A percentile compares a stretch with the other conserved stretches of the same genome.
Evolutionary conservation across 2,329 filamentous ascomycete genomes (phyloP).

Genomic region (Stylonectria norvegica): DNA sequence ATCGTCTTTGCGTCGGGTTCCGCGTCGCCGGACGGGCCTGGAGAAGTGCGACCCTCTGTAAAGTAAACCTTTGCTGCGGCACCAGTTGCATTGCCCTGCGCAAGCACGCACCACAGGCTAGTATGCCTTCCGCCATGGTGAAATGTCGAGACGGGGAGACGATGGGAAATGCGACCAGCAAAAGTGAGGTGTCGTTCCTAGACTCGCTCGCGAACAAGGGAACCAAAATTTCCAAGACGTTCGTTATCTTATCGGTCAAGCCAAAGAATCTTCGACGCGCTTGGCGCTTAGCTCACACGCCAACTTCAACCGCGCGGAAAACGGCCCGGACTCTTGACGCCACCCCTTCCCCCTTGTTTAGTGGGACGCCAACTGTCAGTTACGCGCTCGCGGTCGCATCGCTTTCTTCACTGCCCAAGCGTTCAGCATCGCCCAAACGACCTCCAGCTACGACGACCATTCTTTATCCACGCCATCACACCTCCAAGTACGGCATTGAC

Average conservation of each 20-base stretch:
- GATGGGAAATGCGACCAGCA: neutral
- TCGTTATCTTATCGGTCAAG: slow-evolving; percentile 26
- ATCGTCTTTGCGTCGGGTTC: too few relatives aligned
- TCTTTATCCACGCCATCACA: neutral
- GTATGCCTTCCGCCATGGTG: slow-evolving; percentile 27
- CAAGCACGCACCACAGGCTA: slow-evolving; percentile 27
- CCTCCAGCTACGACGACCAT: neutral
- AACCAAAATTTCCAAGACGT: slow-evolving; percentile 10
- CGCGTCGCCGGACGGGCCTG: slow-evolving; percentile 3
- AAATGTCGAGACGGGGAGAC: neutral
- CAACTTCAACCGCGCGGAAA: slow-evolving; percentile 9
- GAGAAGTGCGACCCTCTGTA: slow-evolving; percentile 8
- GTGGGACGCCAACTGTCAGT: slow-evolving; percentile 10
- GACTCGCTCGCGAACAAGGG: too few relatives aligned
- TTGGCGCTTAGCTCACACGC: neutral
- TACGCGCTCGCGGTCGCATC: slow-evolving; percentile 26
- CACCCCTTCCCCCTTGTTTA: slow-evolving; percentile 15
- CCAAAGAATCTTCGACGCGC: too few relatives aligned
- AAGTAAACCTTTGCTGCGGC: slow-evolving; percentile 7
- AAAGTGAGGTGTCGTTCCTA: neutral
- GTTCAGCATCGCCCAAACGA: too few relatives aligned
- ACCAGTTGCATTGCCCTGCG: slow-evolving; percentile 22
- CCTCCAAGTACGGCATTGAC: too few relatives aligned
- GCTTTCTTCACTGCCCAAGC: neutral
- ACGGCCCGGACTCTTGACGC: slow-evolving; percentile 4